These are phyloP conservation scores for Fusarium compactum DNA, from an alignment of 2,329 filamentous ascomycete species.

Conservation along the genomic window DNA sequence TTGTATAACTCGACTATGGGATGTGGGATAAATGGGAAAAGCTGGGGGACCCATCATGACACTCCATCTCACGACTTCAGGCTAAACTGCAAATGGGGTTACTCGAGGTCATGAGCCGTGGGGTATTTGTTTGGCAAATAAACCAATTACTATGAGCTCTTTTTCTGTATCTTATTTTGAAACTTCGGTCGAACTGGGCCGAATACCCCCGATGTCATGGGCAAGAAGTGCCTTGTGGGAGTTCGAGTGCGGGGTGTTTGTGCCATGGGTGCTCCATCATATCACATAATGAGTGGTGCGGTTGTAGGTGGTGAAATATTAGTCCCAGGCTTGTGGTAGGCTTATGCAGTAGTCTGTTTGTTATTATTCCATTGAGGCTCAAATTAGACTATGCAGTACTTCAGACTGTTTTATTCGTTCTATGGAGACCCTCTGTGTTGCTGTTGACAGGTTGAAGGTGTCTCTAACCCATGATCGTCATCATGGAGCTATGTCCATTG, in stretches of 20 bases:
- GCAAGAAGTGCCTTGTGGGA: background rate
- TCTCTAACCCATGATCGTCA: constrained; percentile 10
- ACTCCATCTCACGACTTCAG: constrained; percentile 38
- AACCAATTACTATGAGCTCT: constrained; percentile 1
- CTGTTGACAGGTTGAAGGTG: background rate
- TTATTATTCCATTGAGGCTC: constrained; percentile 18
- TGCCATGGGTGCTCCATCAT: constrained; percentile 31
- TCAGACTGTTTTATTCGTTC: background rate
- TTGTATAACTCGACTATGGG: background rate
- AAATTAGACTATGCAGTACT: background rate
- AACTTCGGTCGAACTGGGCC: constrained; percentile 29
- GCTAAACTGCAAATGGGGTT: constrained; percentile 42
- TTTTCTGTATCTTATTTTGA: background rate
- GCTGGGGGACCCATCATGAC: constrained; percentile 42
- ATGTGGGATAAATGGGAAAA: constrained; percentile 42
- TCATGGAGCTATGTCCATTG: constrained; percentile 10
- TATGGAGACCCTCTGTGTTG: background rate
- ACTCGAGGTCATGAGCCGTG: constrained; percentile 25
- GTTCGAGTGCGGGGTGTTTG: constrained; percentile 35
- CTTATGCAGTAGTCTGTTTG: background rate
- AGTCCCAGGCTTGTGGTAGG: constrained; percentile 2
- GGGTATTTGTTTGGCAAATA: constrained; percentile 5
- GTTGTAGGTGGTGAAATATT: constrained; percentile 16
- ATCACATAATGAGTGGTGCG: constrained; percentile 42
- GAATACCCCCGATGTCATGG: constrained; percentile 1